Conservation (phyloP, 2,329 filamentous ascomycete species). For the Scedosporium boydii region DNA sequence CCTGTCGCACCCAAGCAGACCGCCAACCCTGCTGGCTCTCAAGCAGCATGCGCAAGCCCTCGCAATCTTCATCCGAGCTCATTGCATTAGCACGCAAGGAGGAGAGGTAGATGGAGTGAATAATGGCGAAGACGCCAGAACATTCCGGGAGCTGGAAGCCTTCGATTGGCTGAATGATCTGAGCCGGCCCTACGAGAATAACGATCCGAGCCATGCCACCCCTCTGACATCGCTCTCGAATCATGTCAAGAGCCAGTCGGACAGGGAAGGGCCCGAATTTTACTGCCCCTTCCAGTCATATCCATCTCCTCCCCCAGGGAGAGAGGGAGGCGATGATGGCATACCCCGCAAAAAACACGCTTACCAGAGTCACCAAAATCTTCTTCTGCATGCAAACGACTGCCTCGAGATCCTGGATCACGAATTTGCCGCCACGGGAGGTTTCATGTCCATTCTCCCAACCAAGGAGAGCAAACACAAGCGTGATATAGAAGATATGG, state of each 20-base stretch:
- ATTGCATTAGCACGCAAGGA: slow-evolving; percentile 28
- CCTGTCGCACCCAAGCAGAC: slow-evolving; percentile 37
- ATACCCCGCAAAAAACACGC: slow-evolving; percentile 17
- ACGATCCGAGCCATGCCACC: slow-evolving; percentile 34
- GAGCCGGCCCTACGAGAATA: slow-evolving; percentile 34
- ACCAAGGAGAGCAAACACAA: slow-evolving; percentile 24
- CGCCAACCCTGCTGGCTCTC: slow-evolving; percentile 46
- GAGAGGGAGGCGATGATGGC: background rate
- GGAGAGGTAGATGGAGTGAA: slow-evolving; percentile 18
- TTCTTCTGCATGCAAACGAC: slow-evolving; percentile 49
- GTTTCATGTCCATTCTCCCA: slow-evolving; percentile 45
- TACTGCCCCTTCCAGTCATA: slow-evolving; percentile 34
- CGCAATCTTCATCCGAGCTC: slow-evolving; percentile 37
- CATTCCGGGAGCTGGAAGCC: slow-evolving; percentile 34
- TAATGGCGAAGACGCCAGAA: slow-evolving; percentile 8
- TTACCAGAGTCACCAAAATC: slow-evolving; percentile 36
- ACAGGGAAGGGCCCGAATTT: slow-evolving; percentile 28
- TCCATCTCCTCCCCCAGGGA: slow-evolving; percentile 9
- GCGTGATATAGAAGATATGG: slow-evolving; percentile 22
- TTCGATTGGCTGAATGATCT: slow-evolving; percentile 50
- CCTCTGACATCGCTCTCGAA: slow-evolving; percentile 38
- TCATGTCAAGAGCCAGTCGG: slow-evolving; percentile 30
- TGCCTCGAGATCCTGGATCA: slow-evolving; percentile 52
- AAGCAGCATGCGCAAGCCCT: slow-evolving; percentile 54
- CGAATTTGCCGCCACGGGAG: slow-evolving; percentile 45